Percentiles rank a stretch among this genome's conserved stretches.
Evolutionary conservation across 192 early-diverging fungal species (phyloP).

Genomic region (Funneliformis mosseae): DNA sequence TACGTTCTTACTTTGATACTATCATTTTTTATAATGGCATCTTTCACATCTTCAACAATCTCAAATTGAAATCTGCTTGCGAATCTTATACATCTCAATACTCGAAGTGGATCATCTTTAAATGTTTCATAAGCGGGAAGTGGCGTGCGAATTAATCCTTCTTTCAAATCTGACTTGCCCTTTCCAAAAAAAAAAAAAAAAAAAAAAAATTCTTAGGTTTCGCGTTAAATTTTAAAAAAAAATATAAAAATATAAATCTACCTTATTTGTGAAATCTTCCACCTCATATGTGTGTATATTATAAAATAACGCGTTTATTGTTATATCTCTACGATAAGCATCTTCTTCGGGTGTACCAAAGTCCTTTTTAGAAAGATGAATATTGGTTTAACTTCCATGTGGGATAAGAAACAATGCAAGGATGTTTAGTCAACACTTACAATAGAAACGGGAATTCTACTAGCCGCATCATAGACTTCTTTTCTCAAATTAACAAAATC

Average conservation of each 20-base stretch:
- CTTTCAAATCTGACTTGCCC: slow-evolving; percentile 74
- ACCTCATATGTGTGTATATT: slow-evolving; percentile 84
- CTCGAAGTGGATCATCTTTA: slow-evolving; percentile 91
- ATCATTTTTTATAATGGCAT: slow-evolving; percentile 52
- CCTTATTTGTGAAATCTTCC: slow-evolving; percentile 82
- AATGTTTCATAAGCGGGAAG: slow-evolving; percentile 87
- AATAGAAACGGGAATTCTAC: slow-evolving; percentile 74
- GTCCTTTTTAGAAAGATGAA: slow-evolving; percentile 36
- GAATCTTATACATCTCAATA: slow-evolving; percentile 93
- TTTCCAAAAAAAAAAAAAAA: neutral
- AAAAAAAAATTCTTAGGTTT: neutral
- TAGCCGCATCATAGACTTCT: slow-evolving; percentile 83
- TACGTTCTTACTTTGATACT: slow-evolving; percentile 52
- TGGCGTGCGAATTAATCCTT: slow-evolving; percentile 86
- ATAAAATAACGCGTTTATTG: slow-evolving; percentile 97
- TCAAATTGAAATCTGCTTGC: slow-evolving; percentile 85
- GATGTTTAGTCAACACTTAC: slow-evolving; percentile 39
- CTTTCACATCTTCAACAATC: slow-evolving; percentile 68
- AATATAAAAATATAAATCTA: slow-evolving; percentile 28
- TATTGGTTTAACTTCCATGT: neutral
- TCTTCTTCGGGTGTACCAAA: slow-evolving; percentile 94
- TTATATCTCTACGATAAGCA: slow-evolving; percentile 92
- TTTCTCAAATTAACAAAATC: slow-evolving; percentile 97
- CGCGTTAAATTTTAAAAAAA: slow-evolving; percentile 2
- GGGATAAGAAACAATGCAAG: neutral